Evolutionary conservation across 768 basidiomycete species (phyloP).

Genomic region (Sarcomyxa edulis): DNA sequence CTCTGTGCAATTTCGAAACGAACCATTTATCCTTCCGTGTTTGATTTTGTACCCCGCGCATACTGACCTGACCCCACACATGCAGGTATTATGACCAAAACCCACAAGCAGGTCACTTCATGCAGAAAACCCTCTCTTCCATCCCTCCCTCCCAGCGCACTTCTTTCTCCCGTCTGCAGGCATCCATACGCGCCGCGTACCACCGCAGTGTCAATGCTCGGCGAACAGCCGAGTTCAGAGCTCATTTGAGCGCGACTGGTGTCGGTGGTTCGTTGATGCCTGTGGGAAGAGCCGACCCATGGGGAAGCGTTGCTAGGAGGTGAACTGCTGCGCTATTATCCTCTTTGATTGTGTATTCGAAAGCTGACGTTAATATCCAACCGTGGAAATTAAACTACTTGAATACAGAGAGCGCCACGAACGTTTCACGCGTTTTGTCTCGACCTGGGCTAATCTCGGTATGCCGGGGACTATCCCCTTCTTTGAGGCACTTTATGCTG

Average conservation of each 20-base stretch:
- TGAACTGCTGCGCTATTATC: slow-evolving; percentile 23
- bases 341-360: slow-evolving; percentile 4
- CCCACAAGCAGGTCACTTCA: slow-evolving; percentile 67
- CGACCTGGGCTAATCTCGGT: slow-evolving; percentile 79
- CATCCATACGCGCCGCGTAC: slow-evolving; percentile 79
- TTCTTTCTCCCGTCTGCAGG: slow-evolving; percentile 81
- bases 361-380: no score
- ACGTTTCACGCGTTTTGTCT: slow-evolving; percentile 67
- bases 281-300: slow-evolving; percentile 63
- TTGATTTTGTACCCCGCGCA: no score
- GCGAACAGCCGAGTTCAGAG: slow-evolving; percentile 79
- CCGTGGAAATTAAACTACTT: no score
- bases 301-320: slow-evolving; percentile 59
- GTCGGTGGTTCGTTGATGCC: slow-evolving; percentile 79
- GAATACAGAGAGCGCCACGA: slow-evolving; percentile 57
- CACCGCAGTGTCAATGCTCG: slow-evolving; percentile 77
- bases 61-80: no score
- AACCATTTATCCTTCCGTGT: no score
- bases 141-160: slow-evolving; percentile 82
- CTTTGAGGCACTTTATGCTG: slow-evolving; percentile 71
- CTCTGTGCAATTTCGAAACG: no score
- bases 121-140: slow-evolving; percentile 79
- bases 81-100: slow-evolving; percentile 82
- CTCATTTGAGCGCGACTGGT: slow-evolving; percentile 72
- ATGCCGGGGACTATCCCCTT: slow-evolving; percentile 91